A percentile compares a stretch with the other conserved stretches of the same genome.
Conservation (phyloP, 345 rosid species). For the Pistacia vera region DNA sequence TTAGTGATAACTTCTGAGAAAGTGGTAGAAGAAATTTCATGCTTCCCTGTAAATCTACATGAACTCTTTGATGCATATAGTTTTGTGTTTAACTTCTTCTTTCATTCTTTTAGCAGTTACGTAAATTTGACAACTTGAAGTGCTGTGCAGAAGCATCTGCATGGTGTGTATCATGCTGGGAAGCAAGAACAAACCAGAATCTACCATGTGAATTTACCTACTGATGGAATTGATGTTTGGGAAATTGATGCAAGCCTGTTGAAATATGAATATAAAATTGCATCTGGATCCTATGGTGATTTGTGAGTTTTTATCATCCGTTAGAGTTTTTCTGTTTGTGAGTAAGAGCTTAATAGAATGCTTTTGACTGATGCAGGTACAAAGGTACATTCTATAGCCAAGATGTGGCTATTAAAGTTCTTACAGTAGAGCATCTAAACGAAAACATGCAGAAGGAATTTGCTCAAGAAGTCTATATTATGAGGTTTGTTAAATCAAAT, state of each 20-base stretch:
- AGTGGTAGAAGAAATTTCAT: neutral
- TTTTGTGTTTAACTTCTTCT: neutral
- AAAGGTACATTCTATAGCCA: constrained; percentile 52
- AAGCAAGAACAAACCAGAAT: constrained; percentile 36
- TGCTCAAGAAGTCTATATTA: constrained; percentile 55
- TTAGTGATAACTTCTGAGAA: too few species aligned
- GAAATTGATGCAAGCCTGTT: constrained; percentile 54
- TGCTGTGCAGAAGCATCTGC: constrained; percentile 48
- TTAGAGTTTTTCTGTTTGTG: constrained; percentile 12
- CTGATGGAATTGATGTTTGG: constrained; percentile 55
- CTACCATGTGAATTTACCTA: constrained; percentile 35
- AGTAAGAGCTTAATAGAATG: constrained; percentile 7
- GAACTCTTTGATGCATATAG: neutral
- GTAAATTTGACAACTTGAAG: constrained; percentile 33
- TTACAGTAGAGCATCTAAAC: constrained; percentile 42
- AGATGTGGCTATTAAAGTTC: constrained; percentile 60
- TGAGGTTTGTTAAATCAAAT: constrained; percentile 41
- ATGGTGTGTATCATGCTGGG: constrained; percentile 25
- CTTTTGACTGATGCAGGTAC: constrained; percentile 36
- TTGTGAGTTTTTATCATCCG: constrained; percentile 36
- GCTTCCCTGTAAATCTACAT: neutral
- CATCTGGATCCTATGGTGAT: constrained; percentile 49
- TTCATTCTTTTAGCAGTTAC: constrained; percentile 4
- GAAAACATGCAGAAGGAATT: constrained; percentile 45
- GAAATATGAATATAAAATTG: constrained; percentile 46